Conservation (phyloP, 768 basidiomycete genomes). For the Sporobolomyces roseus region DNA sequence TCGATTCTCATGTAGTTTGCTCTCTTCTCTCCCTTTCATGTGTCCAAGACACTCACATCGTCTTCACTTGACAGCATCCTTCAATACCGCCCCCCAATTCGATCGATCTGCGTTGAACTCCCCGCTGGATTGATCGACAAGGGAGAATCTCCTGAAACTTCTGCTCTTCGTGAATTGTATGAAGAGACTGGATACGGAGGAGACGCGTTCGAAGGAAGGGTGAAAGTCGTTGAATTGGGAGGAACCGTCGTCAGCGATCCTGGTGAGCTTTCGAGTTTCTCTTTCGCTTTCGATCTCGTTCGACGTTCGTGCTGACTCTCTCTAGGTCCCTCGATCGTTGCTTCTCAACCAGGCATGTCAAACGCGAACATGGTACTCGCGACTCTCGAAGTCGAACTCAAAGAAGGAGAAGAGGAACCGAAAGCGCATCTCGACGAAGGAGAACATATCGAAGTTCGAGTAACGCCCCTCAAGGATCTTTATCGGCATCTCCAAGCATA, state of each 20-base stretch:
- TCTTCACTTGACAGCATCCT: slow-evolving; percentile 64
- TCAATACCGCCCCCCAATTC: slow-evolving; percentile 82
- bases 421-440: slow-evolving; percentile 71
- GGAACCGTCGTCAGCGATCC: slow-evolving; percentile 54
- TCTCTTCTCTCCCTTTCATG: too few species aligned
- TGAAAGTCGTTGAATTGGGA: slow-evolving; percentile 57
- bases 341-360: slow-evolving; percentile 68
- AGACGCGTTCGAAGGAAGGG: slow-evolving; percentile 48
- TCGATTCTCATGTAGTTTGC: slow-evolving; percentile 44
- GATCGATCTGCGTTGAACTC: slow-evolving; percentile 53
- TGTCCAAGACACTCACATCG: not conserved
- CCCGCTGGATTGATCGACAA: slow-evolving; percentile 77
- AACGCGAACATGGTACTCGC: slow-evolving; percentile 89
- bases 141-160: slow-evolving; percentile 70
- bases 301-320: too few species aligned
- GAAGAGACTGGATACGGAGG: slow-evolving; percentile 88
- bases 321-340: not conserved
- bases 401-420: slow-evolving; percentile 56
- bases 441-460: slow-evolving; percentile 71
- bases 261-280: not conserved
- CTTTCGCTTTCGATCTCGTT: too few species aligned
- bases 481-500: slow-evolving; percentile 59
- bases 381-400: slow-evolving; percentile 59
- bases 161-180: slow-evolving; percentile 80
- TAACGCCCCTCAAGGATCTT: slow-evolving; percentile 66